Percentiles rank a stretch among this genome's conserved stretches.
These are phyloP conservation scores for Wickerhamiella infanticola DNA, from an alignment of 1,139 yeast species.

Conservation along the genomic window DNA sequence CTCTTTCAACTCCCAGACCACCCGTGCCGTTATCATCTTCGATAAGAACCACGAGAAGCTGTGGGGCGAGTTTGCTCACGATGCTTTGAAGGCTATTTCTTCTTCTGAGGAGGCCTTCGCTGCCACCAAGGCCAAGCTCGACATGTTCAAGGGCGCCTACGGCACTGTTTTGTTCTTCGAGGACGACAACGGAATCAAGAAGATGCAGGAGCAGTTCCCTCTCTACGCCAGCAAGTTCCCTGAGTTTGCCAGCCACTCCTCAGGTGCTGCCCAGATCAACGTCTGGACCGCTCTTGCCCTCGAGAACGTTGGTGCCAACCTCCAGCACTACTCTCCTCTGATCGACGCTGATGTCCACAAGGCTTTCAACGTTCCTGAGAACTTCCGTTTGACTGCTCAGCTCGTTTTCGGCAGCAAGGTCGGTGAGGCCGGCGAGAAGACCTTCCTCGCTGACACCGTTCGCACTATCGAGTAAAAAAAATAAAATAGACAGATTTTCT, in stretches of 20 bases:
- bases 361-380: slow-evolving; percentile 26
- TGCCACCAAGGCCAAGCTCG: slow-evolving; percentile 26
- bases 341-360: slow-evolving; percentile 26
- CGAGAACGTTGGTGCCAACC: slow-evolving; percentile 31
- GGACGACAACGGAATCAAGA: slow-evolving; percentile 26
- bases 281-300: slow-evolving; percentile 32
- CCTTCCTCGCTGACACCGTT: slow-evolving; percentile 10
- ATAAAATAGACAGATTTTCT: too few relatives aligned
- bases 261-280: slow-evolving; percentile 32
- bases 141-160: slow-evolving; percentile 27
- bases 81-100: slow-evolving; percentile 13
- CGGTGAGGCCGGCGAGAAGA: slow-evolving; percentile 8
- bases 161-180: slow-evolving; percentile 35
- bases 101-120: slow-evolving; percentile 20
- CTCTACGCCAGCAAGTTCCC: slow-evolving; percentile 30
- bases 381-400: slow-evolving; percentile 32
- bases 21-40: slow-evolving; percentile 22
- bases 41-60: slow-evolving; percentile 30
- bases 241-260: slow-evolving; percentile 29
- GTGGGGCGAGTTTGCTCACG: slow-evolving; percentile 23
- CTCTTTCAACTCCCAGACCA: slow-evolving; percentile 29
- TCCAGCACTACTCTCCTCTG: slow-evolving; percentile 34
- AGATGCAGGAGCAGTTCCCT: slow-evolving; percentile 28
- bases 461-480: slow-evolving; percentile 1
- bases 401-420: slow-evolving; percentile 28